Conservation (phyloP, 1,284 basidiomycete genomes). For the Rhodofomes roseus region DNA sequence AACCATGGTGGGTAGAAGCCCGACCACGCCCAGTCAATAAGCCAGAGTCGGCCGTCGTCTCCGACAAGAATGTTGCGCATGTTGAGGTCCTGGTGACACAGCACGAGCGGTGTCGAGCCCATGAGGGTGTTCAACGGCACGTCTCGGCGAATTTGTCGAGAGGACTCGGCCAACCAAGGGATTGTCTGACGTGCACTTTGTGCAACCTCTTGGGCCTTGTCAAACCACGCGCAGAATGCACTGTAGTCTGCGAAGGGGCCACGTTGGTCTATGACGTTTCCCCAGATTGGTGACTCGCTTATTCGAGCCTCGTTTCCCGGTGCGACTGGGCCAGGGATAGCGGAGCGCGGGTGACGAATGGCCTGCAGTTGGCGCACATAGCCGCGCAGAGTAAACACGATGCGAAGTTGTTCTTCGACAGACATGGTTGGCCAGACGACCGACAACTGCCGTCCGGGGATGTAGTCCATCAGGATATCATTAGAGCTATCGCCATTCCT, state of each 20-base stretch:
- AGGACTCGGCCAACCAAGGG: no score
- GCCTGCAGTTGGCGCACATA: neutral
- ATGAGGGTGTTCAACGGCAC: neutral
- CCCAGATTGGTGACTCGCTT: neutral
- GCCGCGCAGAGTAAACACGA: neutral
- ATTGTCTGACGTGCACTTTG: no score
- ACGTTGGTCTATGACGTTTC: neutral
- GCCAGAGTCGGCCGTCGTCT: neutral
- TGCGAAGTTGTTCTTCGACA: neutral
- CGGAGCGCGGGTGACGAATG: neutral
- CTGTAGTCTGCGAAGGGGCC: no score
- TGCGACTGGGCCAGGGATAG: neutral
- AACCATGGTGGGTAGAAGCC: neutral
- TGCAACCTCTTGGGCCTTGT: no score
- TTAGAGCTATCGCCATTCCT: neutral
- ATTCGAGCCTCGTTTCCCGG: neutral
- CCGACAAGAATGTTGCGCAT: neutral
- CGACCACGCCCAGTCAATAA: neutral
- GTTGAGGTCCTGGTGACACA: neutral
- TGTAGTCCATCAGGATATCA: neutral
- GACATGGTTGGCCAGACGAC: neutral
- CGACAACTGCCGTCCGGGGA: neutral
- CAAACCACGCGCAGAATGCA: no score
- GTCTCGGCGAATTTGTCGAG: no score
- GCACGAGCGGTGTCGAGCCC: neutral